phyloP scores from a whole-genome alignment of 1,284 basidiomycete genomes.

The Sporisorium reilianum region DNA sequence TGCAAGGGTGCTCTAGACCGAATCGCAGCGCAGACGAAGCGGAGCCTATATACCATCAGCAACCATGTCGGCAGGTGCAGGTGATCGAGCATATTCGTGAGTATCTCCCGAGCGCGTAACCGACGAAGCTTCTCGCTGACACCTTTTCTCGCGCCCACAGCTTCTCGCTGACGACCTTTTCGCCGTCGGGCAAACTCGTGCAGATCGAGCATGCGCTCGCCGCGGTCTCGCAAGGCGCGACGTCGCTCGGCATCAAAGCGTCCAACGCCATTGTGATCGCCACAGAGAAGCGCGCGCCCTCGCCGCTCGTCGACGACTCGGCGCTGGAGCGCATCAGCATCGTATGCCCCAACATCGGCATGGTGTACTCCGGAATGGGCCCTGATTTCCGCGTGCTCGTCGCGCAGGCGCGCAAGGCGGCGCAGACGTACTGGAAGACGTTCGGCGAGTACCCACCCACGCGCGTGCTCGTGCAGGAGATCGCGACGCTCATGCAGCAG shows the following conservation, averaged over 20 bases:
- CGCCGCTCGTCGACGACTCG: constrained; percentile 95
- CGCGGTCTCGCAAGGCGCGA: constrained; percentile 86
- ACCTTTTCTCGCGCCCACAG: constrained; percentile 71
- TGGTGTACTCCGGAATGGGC: constrained; percentile 97
- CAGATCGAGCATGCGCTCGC: constrained; percentile 99
- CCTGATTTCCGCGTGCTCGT: constrained; percentile 97
- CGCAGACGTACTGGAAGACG: constrained; percentile 98
- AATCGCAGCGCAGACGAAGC: not conserved
- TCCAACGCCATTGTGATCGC: constrained; percentile 99
- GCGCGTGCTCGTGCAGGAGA: constrained; percentile 93
- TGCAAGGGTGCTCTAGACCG: too few relatives aligned
- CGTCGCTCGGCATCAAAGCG: constrained; percentile 97
- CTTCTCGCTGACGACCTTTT: constrained; percentile 99
- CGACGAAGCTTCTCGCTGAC: not conserved
- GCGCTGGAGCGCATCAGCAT: constrained; percentile 94
- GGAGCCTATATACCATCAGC: not conserved
- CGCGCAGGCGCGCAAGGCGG: constrained; percentile 93
- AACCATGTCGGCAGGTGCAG: constrained; percentile 65
- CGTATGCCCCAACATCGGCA: constrained; percentile 98
- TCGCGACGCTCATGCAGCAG: constrained; percentile 98
- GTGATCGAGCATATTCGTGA: constrained; percentile 66
- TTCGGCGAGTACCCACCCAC: constrained; percentile 99
- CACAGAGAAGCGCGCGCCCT: constrained; percentile 98
- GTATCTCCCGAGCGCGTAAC: constrained; percentile 1
- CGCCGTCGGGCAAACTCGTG: constrained; percentile 85